Evolutionary conservation across 106 monocot species (phyloP).

Genomic region (Dendrobium huoshanense): DNA sequence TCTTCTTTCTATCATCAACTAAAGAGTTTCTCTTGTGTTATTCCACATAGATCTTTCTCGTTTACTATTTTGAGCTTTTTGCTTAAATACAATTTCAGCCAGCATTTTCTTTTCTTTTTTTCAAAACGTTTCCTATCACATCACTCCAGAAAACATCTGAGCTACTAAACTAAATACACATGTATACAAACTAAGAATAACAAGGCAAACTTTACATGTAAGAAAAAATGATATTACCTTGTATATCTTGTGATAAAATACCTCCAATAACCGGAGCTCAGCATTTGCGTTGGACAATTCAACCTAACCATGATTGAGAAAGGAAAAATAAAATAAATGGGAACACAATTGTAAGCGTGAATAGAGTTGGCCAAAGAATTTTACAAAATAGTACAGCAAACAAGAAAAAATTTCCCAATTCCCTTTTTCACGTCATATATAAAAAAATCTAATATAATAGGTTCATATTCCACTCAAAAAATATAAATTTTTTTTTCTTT

Average conservation of each 20-base stretch:
- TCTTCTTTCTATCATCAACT: no score
- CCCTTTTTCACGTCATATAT: not conserved
- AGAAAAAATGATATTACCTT: conserved; percentile 42
- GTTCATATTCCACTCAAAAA: not conserved
- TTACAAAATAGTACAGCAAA: not conserved
- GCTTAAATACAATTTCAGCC: no score
- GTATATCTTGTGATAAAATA: conserved; percentile 84
- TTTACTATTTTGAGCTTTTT: no score
- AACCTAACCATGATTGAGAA: conserved; percentile 40
- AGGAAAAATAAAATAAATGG: not conserved
- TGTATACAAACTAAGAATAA: no score
- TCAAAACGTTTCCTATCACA: no score
- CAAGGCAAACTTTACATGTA: no score
- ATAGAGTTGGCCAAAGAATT: not conserved
- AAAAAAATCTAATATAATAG: not conserved
- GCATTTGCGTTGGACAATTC: conserved; percentile 70
- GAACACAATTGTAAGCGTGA: not conserved
- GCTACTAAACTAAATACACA: no score
- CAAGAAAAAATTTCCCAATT: not conserved
- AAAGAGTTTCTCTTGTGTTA: no score
- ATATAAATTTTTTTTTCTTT: not conserved
- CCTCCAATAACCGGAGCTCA: conserved; percentile 74
- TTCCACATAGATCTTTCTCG: no score
- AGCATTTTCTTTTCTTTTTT: no score
- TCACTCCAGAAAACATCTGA: no score